Conservation (phyloP, 768 basidiomycete genomes). For the Hydnomerulius pinastri region DNA sequence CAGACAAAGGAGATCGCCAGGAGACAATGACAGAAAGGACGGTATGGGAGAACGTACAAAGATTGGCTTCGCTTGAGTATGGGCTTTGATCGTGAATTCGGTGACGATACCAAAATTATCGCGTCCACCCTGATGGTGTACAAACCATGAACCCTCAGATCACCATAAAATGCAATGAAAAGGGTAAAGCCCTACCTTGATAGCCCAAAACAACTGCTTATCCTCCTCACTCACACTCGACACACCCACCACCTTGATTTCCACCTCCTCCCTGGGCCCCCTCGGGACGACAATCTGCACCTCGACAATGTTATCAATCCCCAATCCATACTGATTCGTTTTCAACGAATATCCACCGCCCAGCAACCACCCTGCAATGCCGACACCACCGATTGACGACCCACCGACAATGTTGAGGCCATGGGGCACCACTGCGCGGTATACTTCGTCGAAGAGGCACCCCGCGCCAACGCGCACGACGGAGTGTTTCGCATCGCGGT, state of each 20-base stretch:
- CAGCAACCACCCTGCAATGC: constrained; percentile 34
- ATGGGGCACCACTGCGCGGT: constrained; percentile 13
- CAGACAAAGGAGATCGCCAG: background rate
- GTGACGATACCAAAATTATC: constrained; percentile 33
- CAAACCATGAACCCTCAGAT: background rate
- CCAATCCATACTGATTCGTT: constrained; percentile 35
- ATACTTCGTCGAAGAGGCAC: constrained; percentile 31
- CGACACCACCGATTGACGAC: constrained; percentile 24
- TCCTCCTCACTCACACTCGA: constrained; percentile 5
- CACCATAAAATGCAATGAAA: background rate
- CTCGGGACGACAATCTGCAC: constrained; percentile 31
- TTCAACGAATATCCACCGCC: constrained; percentile 38
- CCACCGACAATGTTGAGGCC: constrained; percentile 26
- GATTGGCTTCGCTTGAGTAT: constrained; percentile 13
- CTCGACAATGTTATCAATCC: constrained; percentile 33
- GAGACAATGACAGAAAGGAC: background rate
- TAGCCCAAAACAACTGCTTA: constrained; percentile 5
- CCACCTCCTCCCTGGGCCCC: too few relatives aligned
- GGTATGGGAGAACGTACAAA: constrained; percentile 1
- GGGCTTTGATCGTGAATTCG: constrained; percentile 21
- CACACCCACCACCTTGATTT: background rate
- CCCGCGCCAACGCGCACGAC: constrained; percentile 29
- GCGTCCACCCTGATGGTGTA: constrained; percentile 17
- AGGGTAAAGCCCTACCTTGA: constrained; percentile 8
- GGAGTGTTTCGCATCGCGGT: constrained; percentile 9